Conservation (phyloP, 768 basidiomycete species). For the Leucocoprinus leucothites region DNA sequence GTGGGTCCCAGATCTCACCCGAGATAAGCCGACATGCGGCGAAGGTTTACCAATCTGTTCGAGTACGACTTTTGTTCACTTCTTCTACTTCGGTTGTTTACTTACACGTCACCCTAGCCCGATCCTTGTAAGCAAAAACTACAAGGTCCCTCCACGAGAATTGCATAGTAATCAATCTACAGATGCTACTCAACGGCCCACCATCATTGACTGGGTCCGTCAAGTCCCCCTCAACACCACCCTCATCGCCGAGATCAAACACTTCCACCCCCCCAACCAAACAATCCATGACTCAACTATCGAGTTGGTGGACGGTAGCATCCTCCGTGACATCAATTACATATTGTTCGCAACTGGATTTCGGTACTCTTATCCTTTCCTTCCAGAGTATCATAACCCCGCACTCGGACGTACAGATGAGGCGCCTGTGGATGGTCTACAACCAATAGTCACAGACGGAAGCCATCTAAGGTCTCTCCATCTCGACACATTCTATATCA, state of each 20-base stretch:
- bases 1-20: slow-evolving; percentile 32
- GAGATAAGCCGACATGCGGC: slow-evolving; percentile 29
- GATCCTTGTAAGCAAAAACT: neutral
- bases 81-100: neutral
- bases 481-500: slow-evolving; percentile 39
- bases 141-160: neutral
- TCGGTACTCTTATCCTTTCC: slow-evolving; percentile 43
- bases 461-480: slow-evolving; percentile 36
- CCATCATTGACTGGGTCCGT: slow-evolving; percentile 17
- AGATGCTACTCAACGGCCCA: slow-evolving; percentile 3
- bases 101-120: too few species aligned
- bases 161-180: too few species aligned
- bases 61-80: slow-evolving; percentile 15
- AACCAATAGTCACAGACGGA: slow-evolving; percentile 39
- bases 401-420: slow-evolving; percentile 21
- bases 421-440: slow-evolving; percentile 18
- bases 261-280: slow-evolving; percentile 25
- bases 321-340: slow-evolving; percentile 31
- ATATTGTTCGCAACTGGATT: slow-evolving; percentile 41
- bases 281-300: slow-evolving; percentile 24
- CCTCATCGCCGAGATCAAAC: slow-evolving; percentile 36
- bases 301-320: slow-evolving; percentile 35
- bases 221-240: slow-evolving; percentile 31
- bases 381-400: slow-evolving; percentile 35
- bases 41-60: slow-evolving; percentile 30